Evolutionary conservation across 805 yeast genomes (phyloP).

Genomic region (Monosporozyma unispora): DNA sequence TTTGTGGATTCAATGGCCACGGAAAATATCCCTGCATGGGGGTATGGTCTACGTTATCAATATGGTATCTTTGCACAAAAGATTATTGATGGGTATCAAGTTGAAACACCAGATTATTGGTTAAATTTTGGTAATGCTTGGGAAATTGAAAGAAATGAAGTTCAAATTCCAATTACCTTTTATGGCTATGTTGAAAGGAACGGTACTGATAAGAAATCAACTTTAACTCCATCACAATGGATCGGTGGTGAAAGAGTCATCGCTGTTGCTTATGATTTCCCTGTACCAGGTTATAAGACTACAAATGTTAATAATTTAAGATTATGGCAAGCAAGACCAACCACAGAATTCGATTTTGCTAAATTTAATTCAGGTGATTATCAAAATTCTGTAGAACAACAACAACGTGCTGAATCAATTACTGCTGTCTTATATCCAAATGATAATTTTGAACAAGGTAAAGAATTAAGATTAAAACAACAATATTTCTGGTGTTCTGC

Average conservation of each 20-base stretch:
- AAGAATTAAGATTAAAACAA: conserved; percentile 85
- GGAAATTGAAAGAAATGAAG: conserved; percentile 83
- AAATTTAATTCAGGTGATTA: conserved; percentile 91
- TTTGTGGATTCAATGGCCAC: conserved; percentile 83
- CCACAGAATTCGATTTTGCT: conserved; percentile 82
- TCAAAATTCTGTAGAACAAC: conserved; percentile 70
- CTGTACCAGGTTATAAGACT: conserved; percentile 85
- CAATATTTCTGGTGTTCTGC: conserved; percentile 98
- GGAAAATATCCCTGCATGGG: conserved; percentile 90
- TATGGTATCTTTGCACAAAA: conserved; percentile 89
- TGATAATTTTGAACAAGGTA: conserved; percentile 86
- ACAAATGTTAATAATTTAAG: conserved; percentile 79
- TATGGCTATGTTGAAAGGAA: conserved; percentile 68
- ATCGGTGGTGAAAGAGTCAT: conserved; percentile 80
- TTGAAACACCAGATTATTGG: conserved; percentile 94
- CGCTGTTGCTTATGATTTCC: conserved; percentile 87
- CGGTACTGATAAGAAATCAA: conserved; percentile 39
- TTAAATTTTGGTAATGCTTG: conserved; percentile 81
- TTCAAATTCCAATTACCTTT: conserved; percentile 82
- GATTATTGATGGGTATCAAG: conserved; percentile 86
- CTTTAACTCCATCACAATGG: conserved; percentile 65
- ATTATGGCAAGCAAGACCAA: conserved; percentile 84
- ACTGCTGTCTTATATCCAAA: conserved; percentile 91
- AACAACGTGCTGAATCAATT: conserved; percentile 84
- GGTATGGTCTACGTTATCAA: conserved; percentile 87